phyloP scores from a whole-genome alignment of 352 stramenopile genomes.

The Phytopythium boreale region DNA sequence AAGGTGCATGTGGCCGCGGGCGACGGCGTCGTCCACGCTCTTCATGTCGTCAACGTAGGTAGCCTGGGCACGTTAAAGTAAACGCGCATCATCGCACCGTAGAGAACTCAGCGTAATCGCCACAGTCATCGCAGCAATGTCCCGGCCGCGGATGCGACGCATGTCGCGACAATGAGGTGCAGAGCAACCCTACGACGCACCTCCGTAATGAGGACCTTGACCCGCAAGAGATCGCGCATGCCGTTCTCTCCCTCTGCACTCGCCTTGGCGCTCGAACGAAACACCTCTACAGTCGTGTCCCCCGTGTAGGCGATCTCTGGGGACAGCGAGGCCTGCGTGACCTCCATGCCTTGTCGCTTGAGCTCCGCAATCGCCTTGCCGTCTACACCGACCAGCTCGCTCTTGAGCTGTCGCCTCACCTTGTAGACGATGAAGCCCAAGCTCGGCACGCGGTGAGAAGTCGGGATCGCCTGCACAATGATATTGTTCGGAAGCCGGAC shows the following conservation, averaged over 20 bases:
- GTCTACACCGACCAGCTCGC: constrained; percentile 37
- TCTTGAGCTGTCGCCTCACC: constrained; percentile 45
- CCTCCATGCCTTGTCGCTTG: constrained; percentile 35
- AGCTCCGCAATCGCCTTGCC: constrained; percentile 47
- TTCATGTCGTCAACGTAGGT: constrained; percentile 63
- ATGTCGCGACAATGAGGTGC: no score
- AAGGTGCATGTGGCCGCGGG: constrained; percentile 73
- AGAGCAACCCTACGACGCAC: constrained; percentile 16
- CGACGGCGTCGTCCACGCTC: constrained; percentile 33
- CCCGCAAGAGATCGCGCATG: constrained; percentile 49
- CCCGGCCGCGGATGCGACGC: not conserved
- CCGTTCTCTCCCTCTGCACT: constrained; percentile 2
- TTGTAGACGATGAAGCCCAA: constrained; percentile 77
- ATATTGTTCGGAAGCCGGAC: constrained; percentile 59
- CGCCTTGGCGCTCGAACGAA: constrained; percentile 15
- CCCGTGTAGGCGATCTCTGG: constrained; percentile 83
- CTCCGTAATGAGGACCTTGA: constrained; percentile 79
- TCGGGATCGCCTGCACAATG: constrained; percentile 62
- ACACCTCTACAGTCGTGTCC: constrained; percentile 70
- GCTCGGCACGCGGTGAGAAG: constrained; percentile 68
- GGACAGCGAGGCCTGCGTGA: constrained; percentile 29
- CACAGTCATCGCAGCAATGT: not conserved
- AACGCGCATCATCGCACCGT: not conserved
- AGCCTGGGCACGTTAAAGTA: constrained; percentile 12
- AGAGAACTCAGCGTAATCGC: not conserved